phyloP scores from a whole-genome alignment of 2,329 filamentous ascomycete genomes.

The Aureobasidium sp. region DNA sequence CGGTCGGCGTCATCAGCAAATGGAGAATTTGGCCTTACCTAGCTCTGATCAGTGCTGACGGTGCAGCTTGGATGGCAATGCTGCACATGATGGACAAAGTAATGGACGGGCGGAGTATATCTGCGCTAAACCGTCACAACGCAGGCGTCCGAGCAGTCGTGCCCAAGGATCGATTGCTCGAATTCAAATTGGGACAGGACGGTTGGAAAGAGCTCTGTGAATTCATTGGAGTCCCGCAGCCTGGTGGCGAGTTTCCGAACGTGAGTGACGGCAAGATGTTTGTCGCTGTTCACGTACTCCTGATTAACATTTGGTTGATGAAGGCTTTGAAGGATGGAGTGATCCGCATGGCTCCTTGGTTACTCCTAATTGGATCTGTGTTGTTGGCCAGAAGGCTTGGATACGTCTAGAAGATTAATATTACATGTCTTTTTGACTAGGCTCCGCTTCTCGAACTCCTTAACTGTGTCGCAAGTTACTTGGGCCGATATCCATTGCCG shows the following conservation, averaged over 20 bases:
- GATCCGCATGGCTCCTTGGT: background rate
- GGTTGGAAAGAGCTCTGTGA: slow-evolving; percentile 48
- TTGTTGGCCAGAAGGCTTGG: background rate
- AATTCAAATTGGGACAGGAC: slow-evolving; percentile 42
- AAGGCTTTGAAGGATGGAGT: background rate
- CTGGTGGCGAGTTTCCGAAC: slow-evolving; percentile 28
- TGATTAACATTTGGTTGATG: slow-evolving; percentile 2
- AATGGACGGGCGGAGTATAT: background rate
- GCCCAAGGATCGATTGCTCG: slow-evolving; percentile 42
- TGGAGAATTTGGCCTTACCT: background rate
- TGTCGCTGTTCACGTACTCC: background rate
- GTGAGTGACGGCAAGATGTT: background rate
- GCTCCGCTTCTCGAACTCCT: background rate
- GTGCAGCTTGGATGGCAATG: background rate
- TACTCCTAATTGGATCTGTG: background rate
- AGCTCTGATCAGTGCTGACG: background rate
- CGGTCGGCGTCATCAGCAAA: background rate
- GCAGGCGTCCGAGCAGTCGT: slow-evolving; percentile 22
- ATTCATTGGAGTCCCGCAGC: slow-evolving; percentile 44
- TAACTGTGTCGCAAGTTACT: background rate
- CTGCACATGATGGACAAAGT: background rate
- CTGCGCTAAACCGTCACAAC: background rate
- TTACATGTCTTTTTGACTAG: background rate
- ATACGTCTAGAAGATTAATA: background rate
- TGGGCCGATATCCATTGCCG: background rate